Base-by-base conservation (phyloP, 441 rosid species). In the Sinapis alba region DNA sequence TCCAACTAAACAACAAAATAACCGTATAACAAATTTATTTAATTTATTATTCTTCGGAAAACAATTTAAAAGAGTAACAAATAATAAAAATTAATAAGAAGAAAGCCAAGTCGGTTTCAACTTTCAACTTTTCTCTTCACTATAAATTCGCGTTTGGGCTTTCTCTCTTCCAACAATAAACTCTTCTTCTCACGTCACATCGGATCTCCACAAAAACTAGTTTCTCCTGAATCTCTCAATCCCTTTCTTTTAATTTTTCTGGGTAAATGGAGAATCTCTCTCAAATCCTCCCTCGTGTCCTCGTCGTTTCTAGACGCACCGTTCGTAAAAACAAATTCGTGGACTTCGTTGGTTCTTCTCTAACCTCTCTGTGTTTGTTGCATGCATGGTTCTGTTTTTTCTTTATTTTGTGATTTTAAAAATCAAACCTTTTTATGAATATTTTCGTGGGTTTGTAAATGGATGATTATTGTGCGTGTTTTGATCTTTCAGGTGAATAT, bases 251-350 rank as follows among this genome's bases (percentile, higher is more conserved):
- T n/a, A n/a, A n/a, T n/a, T 4, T 68, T 54, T 63, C 79, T 76
- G 50, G 27, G 79, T 63, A 7, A 28, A 73, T 72, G 74, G 74
- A 78, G 28, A 76, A 64, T 79, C 91, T 92, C 76, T 84, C 93
- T 12, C 83, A 63, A 21, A 79, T 86, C 82, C 98, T 89, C 56
- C 97, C 98, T 62, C 94, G 98, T 6, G 97, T 90, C 78, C 91
- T 92, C 54, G 90, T 92, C 62, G 98, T 92, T 76, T 92, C 98
- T 13, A 81, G 98, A 63, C 93, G 95, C 18, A 83, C 79, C 80
- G 85, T 92, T 64, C 94, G 94, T 79, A 92, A 90, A 79, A 92
- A 92, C 84, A 92, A 92, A 70, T 89, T 92, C 79, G 95, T 92
- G 26, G 94, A 92, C 85, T 90, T 92, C 59, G 98, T 92, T 16